Evolutionary conservation across 2,329 filamentous ascomycete species (phyloP).

Genomic region (Lachnellula suecica): DNA sequence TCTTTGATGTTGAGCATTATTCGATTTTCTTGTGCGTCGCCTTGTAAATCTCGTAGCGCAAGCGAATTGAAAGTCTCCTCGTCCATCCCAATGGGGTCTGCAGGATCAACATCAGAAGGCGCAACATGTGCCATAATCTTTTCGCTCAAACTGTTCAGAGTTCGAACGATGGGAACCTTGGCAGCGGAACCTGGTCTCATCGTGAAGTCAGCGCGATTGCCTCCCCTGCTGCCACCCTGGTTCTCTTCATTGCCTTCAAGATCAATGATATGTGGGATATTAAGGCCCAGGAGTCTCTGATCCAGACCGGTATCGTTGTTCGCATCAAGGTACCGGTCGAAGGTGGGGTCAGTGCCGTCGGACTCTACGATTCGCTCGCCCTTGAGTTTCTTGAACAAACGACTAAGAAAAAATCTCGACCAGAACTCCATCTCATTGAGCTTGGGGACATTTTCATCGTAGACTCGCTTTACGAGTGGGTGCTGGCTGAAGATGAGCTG

Average conservation of each 20-base stretch:
- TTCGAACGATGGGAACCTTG: conserved; percentile 85
- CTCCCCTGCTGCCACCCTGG: conserved; percentile 75
- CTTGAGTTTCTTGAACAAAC: conserved; percentile 85
- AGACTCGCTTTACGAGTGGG: conserved; percentile 83
- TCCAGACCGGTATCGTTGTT: conserved; percentile 60
- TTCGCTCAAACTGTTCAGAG: conserved; percentile 86
- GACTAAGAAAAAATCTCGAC: conserved; percentile 90
- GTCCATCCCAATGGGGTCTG: conserved; percentile 65
- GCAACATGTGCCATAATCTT: conserved; percentile 90
- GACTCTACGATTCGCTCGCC: conserved; percentile 81
- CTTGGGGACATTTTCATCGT: conserved; percentile 89
- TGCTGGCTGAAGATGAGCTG: conserved; percentile 92
- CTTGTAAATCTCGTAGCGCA: conserved; percentile 76
- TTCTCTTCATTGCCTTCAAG: conserved; percentile 94
- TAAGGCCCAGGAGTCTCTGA: conserved; percentile 56
- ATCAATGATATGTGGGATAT: conserved; percentile 87
- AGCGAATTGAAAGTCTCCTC: conserved; percentile 75
- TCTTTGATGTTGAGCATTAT: conserved; percentile 87
- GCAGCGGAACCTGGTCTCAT: conserved; percentile 76
- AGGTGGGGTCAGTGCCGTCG: conserved; percentile 73
- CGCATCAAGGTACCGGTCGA: conserved; percentile 81
- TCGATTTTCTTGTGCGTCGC: conserved; percentile 69
- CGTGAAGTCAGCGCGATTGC: conserved; percentile 85
- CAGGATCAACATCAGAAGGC: conserved; percentile 70
- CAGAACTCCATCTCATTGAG: conserved; percentile 82